Evolutionary conservation across 345 rosid genomes (phyloP).

Genomic region (Dipteronia sinensis): DNA sequence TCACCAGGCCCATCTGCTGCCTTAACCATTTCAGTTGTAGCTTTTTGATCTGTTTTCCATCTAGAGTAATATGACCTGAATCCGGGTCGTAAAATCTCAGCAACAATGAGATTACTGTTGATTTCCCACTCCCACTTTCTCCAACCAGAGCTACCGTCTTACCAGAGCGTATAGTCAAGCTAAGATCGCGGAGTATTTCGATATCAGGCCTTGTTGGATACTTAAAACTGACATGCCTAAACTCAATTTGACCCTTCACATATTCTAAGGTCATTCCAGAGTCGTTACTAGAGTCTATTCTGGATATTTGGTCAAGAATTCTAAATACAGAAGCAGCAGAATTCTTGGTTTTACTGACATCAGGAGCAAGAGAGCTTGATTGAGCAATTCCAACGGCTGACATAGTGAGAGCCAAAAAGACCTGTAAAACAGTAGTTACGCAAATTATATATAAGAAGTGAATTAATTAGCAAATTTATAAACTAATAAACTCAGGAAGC

Average conservation of each 20-base stretch:
- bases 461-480: neutral
- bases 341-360: conserved; percentile 29
- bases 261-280: conserved; percentile 23
- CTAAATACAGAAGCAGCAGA: conserved; percentile 40
- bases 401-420: conserved; percentile 39
- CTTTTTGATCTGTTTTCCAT: conserved; percentile 31
- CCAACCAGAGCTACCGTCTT: conserved; percentile 49
- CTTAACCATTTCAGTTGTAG: conserved; percentile 42
- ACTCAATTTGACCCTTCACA: conserved; percentile 35
- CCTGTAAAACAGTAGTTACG: conserved; percentile 22
- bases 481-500: neutral
- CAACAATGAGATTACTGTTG: conserved; percentile 35
- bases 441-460: neutral
- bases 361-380: conserved; percentile 32
- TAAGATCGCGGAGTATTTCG: conserved; percentile 31
- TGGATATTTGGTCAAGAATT: conserved; percentile 32
- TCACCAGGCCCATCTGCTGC: conserved; percentile 40
- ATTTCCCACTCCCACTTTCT: conserved; percentile 51
- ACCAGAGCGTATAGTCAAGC: conserved; percentile 39
- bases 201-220: conserved; percentile 45
- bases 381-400: conserved; percentile 37
- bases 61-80: conserved; percentile 44
- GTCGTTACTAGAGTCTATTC: conserved; percentile 29
- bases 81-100: conserved; percentile 45
- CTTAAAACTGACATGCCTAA: conserved; percentile 33